Conservation (phyloP, 1,139 yeast species). For the Debaryomyces robertsiae region DNA sequence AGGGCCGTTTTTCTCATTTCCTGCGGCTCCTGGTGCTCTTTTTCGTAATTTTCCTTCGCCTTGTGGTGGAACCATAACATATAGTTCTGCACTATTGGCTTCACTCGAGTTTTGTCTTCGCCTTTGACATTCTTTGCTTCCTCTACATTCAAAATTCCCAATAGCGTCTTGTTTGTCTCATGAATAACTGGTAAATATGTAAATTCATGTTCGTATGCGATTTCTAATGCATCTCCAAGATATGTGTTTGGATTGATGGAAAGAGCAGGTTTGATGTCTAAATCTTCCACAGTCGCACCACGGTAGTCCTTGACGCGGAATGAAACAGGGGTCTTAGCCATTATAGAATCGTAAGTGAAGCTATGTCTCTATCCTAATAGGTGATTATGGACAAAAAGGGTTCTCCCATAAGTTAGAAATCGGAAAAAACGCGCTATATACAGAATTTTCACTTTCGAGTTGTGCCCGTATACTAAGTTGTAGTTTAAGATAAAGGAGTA, state of each 20-base stretch:
- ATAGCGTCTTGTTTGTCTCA: conserved; percentile 47
- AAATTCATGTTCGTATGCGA: conserved; percentile 59
- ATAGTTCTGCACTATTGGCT: conserved; percentile 38
- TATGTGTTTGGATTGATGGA: conserved; percentile 56
- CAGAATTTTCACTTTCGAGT: not conserved
- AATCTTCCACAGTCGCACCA: conserved; percentile 62
- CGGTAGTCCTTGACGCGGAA: conserved; percentile 45
- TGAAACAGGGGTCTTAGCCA: conserved; percentile 17
- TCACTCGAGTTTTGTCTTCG: conserved; percentile 25
- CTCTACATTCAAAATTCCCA: conserved; percentile 61
- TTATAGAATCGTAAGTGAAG: not conserved
- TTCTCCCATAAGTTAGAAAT: no score
- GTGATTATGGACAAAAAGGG: no score
- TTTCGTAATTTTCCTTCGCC: conserved; percentile 37
- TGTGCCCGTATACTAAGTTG: not conserved
- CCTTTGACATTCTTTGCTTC: conserved; percentile 33
- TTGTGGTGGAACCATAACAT: conserved; percentile 50
- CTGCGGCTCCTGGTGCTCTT: conserved; percentile 18
- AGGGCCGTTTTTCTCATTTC: conserved; percentile 26
- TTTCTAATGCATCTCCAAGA: conserved; percentile 48
- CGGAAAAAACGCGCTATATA: no score
- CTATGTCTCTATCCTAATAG: not conserved
- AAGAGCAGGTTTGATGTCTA: conserved; percentile 62
- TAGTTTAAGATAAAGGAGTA: no score
- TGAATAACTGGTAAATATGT: conserved; percentile 61